Evolutionary conservation across 768 basidiomycete genomes (phyloP).

Genomic region (Suillus plorans): DNA sequence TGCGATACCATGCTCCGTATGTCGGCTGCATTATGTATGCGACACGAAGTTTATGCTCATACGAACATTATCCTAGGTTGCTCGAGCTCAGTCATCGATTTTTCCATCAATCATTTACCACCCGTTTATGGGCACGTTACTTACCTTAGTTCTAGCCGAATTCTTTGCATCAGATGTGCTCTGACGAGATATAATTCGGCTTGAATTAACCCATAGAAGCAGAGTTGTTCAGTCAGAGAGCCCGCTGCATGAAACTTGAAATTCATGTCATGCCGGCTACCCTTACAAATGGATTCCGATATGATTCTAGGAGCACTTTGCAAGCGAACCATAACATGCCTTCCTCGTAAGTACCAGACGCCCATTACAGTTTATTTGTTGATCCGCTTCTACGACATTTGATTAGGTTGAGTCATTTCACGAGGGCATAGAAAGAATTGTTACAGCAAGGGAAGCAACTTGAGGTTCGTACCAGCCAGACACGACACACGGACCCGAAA

Average conservation of each 20-base stretch:
- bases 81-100: no score
- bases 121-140: not conserved
- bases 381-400: not conserved
- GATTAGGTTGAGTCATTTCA: not conserved
- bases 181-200: not conserved
- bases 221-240: not conserved
- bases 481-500: not conserved
- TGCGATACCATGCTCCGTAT: not conserved
- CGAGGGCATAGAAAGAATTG: not conserved
- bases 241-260: not conserved
- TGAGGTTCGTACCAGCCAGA: not conserved
- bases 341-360: not conserved
- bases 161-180: not conserved
- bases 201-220: not conserved
- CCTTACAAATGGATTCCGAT: not conserved
- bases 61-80: no score
- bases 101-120: no score
- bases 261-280: not conserved
- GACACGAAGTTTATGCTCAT: no score
- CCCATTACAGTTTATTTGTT: not conserved
- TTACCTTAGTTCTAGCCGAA: not conserved
- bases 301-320: not conserved
- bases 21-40: no score
- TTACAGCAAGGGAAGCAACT: not conserved
- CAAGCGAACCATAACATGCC: not conserved